A percentile compares a stretch with the other conserved stretches of the same genome.
phyloP scores from a whole-genome alignment of 129 eudicot genomes.

The Chrysanthemum makinoi region DNA sequence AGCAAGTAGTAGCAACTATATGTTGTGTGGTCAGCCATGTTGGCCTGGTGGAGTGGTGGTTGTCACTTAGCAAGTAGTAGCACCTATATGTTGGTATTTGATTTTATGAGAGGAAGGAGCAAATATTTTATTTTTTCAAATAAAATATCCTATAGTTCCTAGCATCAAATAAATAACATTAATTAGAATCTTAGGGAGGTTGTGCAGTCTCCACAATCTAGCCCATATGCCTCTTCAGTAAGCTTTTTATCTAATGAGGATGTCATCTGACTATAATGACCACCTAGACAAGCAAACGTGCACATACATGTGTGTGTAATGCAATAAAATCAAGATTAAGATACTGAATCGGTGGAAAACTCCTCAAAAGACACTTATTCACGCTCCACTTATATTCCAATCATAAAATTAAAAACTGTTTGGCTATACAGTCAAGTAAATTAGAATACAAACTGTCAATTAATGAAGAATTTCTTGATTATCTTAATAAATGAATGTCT shows the following conservation, averaged over 20 bases:
- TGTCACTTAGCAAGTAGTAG: too few species aligned
- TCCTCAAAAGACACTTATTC: neutral
- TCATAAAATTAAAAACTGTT: neutral
- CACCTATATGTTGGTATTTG: too few species aligned
- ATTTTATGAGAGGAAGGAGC: too few species aligned
- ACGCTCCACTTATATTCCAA: neutral
- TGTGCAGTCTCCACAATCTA: neutral
- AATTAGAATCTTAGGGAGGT: neutral
- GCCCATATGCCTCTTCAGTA: too few species aligned
- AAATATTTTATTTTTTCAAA: too few species aligned
- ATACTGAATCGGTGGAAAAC: neutral
- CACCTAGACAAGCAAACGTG: too few species aligned
- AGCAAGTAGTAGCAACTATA: too few species aligned
- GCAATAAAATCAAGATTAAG: neutral
- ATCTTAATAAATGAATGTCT: neutral
- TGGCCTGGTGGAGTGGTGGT: too few species aligned
- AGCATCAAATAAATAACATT: slow-evolving; percentile 1
- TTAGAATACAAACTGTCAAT: neutral
- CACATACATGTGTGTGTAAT: too few species aligned
- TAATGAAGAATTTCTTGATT: neutral
- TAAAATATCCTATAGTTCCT: too few species aligned
- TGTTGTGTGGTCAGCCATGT: too few species aligned
- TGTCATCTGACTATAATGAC: neutral
- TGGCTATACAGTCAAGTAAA: neutral
- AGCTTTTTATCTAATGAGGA: too few species aligned